Conservation (phyloP, 805 yeast species). For the Kluyveromyces starmeri region DNA sequence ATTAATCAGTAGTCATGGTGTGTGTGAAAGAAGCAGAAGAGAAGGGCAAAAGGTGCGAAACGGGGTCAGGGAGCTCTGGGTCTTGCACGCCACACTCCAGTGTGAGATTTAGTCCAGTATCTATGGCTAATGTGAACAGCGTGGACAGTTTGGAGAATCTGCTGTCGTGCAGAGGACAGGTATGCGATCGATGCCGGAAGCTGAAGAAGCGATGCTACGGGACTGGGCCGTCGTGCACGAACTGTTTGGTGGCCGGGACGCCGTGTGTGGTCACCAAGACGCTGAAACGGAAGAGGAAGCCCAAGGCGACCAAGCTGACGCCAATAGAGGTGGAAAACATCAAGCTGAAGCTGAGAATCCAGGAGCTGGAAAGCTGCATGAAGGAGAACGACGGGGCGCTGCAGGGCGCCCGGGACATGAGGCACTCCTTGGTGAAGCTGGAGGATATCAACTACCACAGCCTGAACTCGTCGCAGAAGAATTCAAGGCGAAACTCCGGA, state of each 20-base stretch:
- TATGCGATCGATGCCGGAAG: conserved; percentile 12
- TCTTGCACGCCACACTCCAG: too few species aligned
- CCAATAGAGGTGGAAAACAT: conserved; percentile 9
- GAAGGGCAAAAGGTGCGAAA: too few species aligned
- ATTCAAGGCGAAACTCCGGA: conserved; percentile 2
- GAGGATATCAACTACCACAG: conserved; percentile 4
- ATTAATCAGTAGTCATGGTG: too few species aligned
- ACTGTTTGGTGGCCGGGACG: conserved; percentile 10
- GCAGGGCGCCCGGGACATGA: background rate
- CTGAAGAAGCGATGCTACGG: conserved; percentile 14
- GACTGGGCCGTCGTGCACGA: conserved; percentile 7
- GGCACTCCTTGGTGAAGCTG: conserved; percentile 1
- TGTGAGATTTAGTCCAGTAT: conserved; percentile 1
- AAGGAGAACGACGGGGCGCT: background rate
- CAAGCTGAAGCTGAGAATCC: conserved; percentile 4
- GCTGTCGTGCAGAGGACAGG: conserved; percentile 6
- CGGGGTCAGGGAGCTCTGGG: too few species aligned
- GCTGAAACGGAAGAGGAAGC: conserved; percentile 11
- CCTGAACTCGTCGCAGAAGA: background rate
- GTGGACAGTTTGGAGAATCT: conserved; percentile 4
- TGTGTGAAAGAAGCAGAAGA: too few species aligned
- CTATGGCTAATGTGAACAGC: conserved; percentile 3
- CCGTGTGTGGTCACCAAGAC: conserved; percentile 8
- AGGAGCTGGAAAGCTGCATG: conserved; percentile 4
- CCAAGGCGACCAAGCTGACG: conserved; percentile 9